Evolutionary conservation across 805 yeast species (phyloP).

Genomic region (Candida ipomoeae): DNA sequence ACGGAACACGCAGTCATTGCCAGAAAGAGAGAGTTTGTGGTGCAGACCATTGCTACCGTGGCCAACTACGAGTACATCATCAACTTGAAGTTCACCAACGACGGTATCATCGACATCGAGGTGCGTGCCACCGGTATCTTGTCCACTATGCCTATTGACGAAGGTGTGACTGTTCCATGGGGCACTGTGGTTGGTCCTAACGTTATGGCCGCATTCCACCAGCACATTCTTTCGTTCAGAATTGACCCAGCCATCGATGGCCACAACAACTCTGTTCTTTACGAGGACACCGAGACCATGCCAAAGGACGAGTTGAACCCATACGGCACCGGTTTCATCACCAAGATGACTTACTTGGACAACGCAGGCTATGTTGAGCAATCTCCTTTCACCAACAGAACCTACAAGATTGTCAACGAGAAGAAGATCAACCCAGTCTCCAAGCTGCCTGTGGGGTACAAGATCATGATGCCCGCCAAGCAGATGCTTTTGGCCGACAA

Average conservation of each 20-base stretch:
- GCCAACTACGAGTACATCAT: conserved; percentile 80
- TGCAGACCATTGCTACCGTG: conserved; percentile 79
- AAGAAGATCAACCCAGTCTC: conserved; percentile 64
- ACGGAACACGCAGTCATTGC: conserved; percentile 65
- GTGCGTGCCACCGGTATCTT: conserved; percentile 84
- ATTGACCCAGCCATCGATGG: conserved; percentile 83
- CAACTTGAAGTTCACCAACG: conserved; percentile 69
- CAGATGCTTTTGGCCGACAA: conserved; percentile 69
- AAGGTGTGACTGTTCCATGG: conserved; percentile 60
- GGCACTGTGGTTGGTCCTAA: conserved; percentile 78
- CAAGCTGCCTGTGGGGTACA: conserved; percentile 71
- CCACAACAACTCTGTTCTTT: conserved; percentile 67
- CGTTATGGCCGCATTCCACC: conserved; percentile 81
- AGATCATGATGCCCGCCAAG: conserved; percentile 67
- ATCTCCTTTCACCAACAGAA: conserved; percentile 70
- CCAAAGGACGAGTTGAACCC: conserved; percentile 55
- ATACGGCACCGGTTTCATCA: conserved; percentile 64
- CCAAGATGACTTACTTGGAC: conserved; percentile 61
- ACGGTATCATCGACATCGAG: conserved; percentile 73
- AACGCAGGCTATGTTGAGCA: conserved; percentile 70
- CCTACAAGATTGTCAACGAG: conserved; percentile 73
- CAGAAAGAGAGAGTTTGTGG: conserved; percentile 73
- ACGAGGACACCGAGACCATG: conserved; percentile 64
- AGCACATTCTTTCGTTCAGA: conserved; percentile 74
- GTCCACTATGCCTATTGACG: conserved; percentile 79